A percentile compares a stretch with the other conserved stretches of the same genome.
These are phyloP conservation scores for Cladochytrium replicatum DNA, from an alignment of 192 early-diverging fungal genomes.

Conservation along the genomic window DNA sequence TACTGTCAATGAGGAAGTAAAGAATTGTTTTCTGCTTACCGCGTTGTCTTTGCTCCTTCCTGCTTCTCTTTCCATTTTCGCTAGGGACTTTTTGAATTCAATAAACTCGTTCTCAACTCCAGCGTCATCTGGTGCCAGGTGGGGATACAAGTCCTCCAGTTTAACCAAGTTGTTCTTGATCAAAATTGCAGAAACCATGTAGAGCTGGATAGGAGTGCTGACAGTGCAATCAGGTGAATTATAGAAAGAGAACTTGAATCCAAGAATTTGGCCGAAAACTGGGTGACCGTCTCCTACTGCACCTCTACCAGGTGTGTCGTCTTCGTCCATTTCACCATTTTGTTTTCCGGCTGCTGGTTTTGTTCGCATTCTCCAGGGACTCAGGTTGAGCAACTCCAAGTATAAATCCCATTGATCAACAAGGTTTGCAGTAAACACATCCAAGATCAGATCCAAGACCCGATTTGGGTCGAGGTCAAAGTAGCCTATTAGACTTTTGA, in stretches of 20 bases:
- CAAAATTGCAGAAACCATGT: conserved; percentile 44
- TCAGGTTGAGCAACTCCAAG: conserved; percentile 45
- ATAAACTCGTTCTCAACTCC: conserved; percentile 36
- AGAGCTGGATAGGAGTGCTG: conserved; percentile 32
- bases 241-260: conserved; percentile 61
- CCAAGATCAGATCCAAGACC: conserved; percentile 67
- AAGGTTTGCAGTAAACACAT: conserved; percentile 65
- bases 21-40: conserved; percentile 19
- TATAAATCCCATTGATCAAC: conserved; percentile 59
- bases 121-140: conserved; percentile 46
- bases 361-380: conserved; percentile 18
- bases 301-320: background rate
- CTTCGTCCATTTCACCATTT: conserved; percentile 6
- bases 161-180: conserved; percentile 38
- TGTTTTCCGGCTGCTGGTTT: conserved; percentile 2
- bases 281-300: background rate
- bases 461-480: conserved; percentile 80
- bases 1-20: background rate
- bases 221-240: conserved; percentile 16
- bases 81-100: conserved; percentile 31
- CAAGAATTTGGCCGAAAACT: conserved; percentile 56
- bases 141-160: conserved; percentile 56
- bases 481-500: conserved; percentile 49
- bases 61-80: conserved; percentile 19
- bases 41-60: conserved; percentile 35